phyloP scores from a whole-genome alignment of 495 filamentous ascomycete species.

The Barbatosphaeria neglecta region DNA sequence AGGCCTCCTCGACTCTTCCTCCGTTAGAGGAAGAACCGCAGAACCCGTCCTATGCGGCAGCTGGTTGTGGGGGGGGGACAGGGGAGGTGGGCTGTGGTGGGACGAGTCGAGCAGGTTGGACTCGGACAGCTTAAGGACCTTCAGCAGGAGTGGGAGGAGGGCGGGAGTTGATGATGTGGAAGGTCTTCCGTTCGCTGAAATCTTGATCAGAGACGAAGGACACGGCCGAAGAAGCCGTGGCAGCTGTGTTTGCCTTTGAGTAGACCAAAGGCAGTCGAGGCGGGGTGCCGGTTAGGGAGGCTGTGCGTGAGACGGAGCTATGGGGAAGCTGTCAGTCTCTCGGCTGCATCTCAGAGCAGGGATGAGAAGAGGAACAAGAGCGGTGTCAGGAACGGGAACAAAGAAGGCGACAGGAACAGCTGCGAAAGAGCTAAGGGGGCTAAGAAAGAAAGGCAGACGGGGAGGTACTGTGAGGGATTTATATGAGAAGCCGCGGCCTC shows the following conservation, averaged over 20 bases:
- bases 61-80: conserved; percentile 53
- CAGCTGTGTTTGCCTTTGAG: conserved; percentile 53
- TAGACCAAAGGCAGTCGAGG: conserved; percentile 47
- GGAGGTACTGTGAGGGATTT: background rate
- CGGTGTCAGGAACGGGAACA: background rate
- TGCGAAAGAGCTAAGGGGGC: background rate
- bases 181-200: conserved; percentile 48
- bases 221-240: conserved; percentile 62
- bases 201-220: conserved; percentile 62
- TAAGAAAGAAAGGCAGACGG: background rate
- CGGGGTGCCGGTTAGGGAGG: background rate
- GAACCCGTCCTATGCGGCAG: conserved; percentile 98
- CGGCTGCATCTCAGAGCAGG: background rate
- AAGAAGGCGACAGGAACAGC: background rate
- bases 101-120: conserved; percentile 40
- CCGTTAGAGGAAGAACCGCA: conserved; percentile 91
- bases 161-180: conserved; percentile 55
- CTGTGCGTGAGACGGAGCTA: no score
- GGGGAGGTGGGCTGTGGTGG: conserved; percentile 41
- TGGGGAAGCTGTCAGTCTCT: no score
- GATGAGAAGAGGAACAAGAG: background rate
- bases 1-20: conserved; percentile 90
- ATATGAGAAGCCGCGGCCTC: background rate
- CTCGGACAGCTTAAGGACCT: conserved; percentile 33
- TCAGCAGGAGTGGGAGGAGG: conserved; percentile 44